Evolutionary conservation across 257 asterid genomes (phyloP), one percentile per base, ranked within the genome.

Genomic region (Vinca minor): DNA sequence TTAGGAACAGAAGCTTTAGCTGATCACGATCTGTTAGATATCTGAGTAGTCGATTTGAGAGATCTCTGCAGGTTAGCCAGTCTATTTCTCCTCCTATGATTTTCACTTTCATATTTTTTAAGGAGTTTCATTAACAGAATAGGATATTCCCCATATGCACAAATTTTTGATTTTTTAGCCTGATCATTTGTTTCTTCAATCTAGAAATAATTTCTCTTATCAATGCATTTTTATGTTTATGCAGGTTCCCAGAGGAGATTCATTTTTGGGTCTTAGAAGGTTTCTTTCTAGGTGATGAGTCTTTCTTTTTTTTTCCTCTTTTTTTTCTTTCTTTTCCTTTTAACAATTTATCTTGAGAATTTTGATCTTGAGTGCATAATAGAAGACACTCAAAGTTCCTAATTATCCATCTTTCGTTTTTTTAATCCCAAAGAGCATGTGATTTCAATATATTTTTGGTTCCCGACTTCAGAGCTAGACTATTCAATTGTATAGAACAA

Each of bases 1-100:
- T n/a, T n/a, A n/a, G n/a, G n/a, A n/a, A 49, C 69, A 59, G 69
- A 66, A 75, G 77, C 77, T 74, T 73, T 65, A 49, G 49, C 68
- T 31, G 64, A 66, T 71, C 49, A 62, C 65, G 46, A 74, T 73
- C 70, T 65, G 17, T 74, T 68, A 26, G 69, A 69, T 69, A 69
- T 71, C 67, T 23, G 60, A 57, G 69, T 47, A 26, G 44, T 31
- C 74, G 77, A 35, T 59, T 57, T 28, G 56, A 31, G 71, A 55
- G 64, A 62, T 60, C 77, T 55, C 75, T 73, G 80, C 80, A 78
- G 95, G 95, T 87, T 45, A 68, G 85, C 81, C 53, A 23, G 52
- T 54, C 44, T 38, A 52, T 38, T 34, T 53, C 62, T 53, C 38
- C 7, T 52, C 39, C 23, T 2, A 28, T 46, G 42, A 31, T 17